Evolutionary conservation across 2,329 filamentous ascomycete species (phyloP), one percentile per base, ranked within the genome.

Genomic region (Pleomassaria siparia): DNA sequence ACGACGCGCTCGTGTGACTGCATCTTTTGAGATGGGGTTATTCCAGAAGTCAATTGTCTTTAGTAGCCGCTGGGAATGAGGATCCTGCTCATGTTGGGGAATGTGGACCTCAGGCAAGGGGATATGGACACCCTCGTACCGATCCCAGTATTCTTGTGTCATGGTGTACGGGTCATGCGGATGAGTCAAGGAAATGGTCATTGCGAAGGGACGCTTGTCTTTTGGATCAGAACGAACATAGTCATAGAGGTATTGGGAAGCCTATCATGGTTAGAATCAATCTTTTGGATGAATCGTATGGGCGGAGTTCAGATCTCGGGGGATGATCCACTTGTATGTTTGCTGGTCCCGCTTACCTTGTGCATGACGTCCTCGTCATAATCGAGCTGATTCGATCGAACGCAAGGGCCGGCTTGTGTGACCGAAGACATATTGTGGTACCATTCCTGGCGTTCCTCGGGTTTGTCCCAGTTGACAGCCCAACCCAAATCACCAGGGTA

Each of bases 301-400:
- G n/a, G n/a, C n/a, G n/a, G n/a, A n/a, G n/a, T n/a, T n/a, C n/a
- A n/a, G n/a, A n/a, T n/a, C n/a, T n/a, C n/a, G 33, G 16, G n/a
- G 7, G 29, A n/a, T 30, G 13, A 30, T 9, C 29, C 4, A 30
- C 4, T 9, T 13, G 13, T 30, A 10, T 37, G 11, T 21, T 22
- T 16, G 16, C 21, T 39, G n/a, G 5, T 6, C 25, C 16, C n/a
- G 36, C 60, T 60, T 52, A 71, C 69, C 70, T 86, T 89, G 76
- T 88, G 92, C 85, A 96, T 92, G 69, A 96, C 90, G 73, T 96
- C 91, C 74, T 96, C 91, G 63, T 96, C 91, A 62, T 92, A 96
- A 70, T 96, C 91, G 43, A 96, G 80, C 77, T 96, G 91, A 74
- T 96, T 96, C 73, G 89, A 95, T 56, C 91, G 83, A 32, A 95